phyloP scores from a whole-genome alignment of 2,329 filamentous ascomycete genomes.

The Xylariaceae sp. region DNA sequence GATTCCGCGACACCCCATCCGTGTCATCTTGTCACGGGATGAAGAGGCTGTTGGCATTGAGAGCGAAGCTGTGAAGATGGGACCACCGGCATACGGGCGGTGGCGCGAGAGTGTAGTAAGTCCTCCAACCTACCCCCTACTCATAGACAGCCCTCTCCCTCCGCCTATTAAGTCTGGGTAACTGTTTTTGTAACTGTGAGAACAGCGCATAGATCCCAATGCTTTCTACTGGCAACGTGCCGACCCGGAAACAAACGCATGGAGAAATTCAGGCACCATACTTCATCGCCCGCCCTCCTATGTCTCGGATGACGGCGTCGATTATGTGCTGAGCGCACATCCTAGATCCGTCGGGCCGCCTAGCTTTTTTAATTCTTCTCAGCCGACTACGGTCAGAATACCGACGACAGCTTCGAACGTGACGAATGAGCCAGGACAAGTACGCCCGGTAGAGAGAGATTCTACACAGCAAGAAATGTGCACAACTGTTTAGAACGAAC shows the following conservation, averaged over 20 bases:
- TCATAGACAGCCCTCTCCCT: not conserved
- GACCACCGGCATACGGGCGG: constrained; percentile 78
- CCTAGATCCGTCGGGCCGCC: constrained; percentile 51
- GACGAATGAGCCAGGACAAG: constrained; percentile 41
- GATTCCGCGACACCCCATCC: constrained; percentile 67
- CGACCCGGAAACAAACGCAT: constrained; percentile 25
- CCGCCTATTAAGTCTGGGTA: not conserved
- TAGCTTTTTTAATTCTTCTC: constrained; percentile 15
- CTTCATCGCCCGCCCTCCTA: constrained; percentile 65
- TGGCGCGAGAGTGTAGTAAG: constrained; percentile 79
- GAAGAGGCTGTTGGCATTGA: constrained; percentile 60
- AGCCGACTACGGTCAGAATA: constrained; percentile 33
- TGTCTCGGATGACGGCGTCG: constrained; percentile 66
- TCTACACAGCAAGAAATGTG: not conserved
- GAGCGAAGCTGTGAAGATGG: constrained; percentile 50
- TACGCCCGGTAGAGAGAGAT: constrained; percentile 46
- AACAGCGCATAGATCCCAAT: constrained; percentile 70
- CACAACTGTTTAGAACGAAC: not conserved
- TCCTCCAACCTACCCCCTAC: constrained; percentile 23
- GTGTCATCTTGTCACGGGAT: constrained; percentile 67
- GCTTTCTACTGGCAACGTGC: constrained; percentile 76
- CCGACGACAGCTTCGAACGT: constrained; percentile 42
- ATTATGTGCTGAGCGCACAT: constrained; percentile 64
- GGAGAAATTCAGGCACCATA: constrained; percentile 22
- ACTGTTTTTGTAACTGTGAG: not conserved